Percentiles rank a stretch among this genome's conserved stretches.
phyloP scores from a whole-genome alignment of 2,329 filamentous ascomycete genomes.

The Pezicula neosporulosa region DNA sequence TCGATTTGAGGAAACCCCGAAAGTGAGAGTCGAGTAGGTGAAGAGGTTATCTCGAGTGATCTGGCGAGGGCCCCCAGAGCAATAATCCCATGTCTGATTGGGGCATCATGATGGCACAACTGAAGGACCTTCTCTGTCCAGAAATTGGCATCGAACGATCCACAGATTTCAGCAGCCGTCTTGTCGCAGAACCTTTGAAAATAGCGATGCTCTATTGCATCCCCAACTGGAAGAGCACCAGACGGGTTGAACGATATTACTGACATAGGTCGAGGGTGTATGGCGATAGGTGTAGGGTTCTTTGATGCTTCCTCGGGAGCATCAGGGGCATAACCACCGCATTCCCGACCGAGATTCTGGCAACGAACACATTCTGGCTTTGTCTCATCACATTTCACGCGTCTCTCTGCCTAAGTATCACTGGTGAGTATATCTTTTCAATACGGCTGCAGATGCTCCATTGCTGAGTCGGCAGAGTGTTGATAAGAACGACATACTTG shows the following conservation, averaged over 20 bases:
- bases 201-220: slow-evolving; percentile 24
- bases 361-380: slow-evolving; percentile 29
- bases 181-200: slow-evolving; percentile 30
- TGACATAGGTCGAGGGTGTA: slow-evolving; percentile 27
- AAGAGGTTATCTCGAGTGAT: slow-evolving; percentile 25
- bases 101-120: slow-evolving; percentile 26
- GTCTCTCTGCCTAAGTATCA: slow-evolving; percentile 23
- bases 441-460: neutral
- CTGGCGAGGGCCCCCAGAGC: slow-evolving; percentile 27
- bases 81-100: slow-evolving; percentile 26
- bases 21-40: slow-evolving; percentile 24
- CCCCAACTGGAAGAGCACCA: slow-evolving; percentile 20
- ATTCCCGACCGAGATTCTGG: slow-evolving; percentile 28
- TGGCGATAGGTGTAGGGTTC: slow-evolving; percentile 19
- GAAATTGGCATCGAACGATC: slow-evolving; percentile 26
- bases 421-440: slow-evolving; percentile 8
- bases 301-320: slow-evolving; percentile 21
- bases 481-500: slow-evolving; percentile 22
- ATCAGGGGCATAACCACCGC: slow-evolving; percentile 29
- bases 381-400: slow-evolving; percentile 31
- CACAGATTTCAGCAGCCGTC: slow-evolving; percentile 25
- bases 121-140: slow-evolving; percentile 30
- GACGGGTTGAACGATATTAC: slow-evolving; percentile 25
- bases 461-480: neutral
- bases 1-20: slow-evolving; percentile 29